phyloP scores from a whole-genome alignment of 176 grass and related monocot species.

The Hsuehochloa calcarea region DNA sequence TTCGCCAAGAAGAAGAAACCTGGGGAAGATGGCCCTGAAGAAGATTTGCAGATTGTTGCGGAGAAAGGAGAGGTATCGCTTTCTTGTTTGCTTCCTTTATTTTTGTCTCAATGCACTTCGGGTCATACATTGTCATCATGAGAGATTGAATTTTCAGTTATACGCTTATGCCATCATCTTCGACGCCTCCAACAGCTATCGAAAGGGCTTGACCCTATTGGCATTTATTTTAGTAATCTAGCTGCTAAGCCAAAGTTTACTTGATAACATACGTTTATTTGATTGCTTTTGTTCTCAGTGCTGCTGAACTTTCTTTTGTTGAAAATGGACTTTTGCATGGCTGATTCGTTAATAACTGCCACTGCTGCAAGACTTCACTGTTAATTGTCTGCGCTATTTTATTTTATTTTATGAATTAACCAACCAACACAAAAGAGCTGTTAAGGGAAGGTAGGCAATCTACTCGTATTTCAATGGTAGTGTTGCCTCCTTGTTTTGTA shows the following conservation, averaged over 20 bases:
- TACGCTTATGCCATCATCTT: not conserved
- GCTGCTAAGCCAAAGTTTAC: not conserved
- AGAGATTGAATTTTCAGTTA: not conserved
- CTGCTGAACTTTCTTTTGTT: no score
- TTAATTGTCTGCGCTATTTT: not conserved
- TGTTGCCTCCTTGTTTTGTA: conserved; percentile 3
- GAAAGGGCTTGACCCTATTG: no score
- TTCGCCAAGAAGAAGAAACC: conserved; percentile 18
- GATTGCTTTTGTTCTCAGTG: not conserved
- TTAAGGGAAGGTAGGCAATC: not conserved
- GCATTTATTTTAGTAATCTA: not conserved
- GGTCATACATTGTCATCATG: not conserved
- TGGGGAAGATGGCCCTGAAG: conserved; percentile 29
- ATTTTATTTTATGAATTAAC: not conserved
- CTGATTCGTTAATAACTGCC: not conserved
- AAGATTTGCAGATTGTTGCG: conserved; percentile 67
- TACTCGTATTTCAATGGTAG: not conserved
- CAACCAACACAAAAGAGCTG: not conserved
- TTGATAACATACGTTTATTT: conserved; percentile 4
- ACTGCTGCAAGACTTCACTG: not conserved
- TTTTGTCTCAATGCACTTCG: not conserved
- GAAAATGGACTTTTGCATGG: not conserved
- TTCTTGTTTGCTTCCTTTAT: not conserved
- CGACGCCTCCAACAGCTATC: not conserved
- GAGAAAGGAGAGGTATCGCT: conserved; percentile 76